These are phyloP conservation scores for Cladosporium sphaerospermum DNA, from an alignment of 2,329 filamentous ascomycete species.

Conservation along the genomic window DNA sequence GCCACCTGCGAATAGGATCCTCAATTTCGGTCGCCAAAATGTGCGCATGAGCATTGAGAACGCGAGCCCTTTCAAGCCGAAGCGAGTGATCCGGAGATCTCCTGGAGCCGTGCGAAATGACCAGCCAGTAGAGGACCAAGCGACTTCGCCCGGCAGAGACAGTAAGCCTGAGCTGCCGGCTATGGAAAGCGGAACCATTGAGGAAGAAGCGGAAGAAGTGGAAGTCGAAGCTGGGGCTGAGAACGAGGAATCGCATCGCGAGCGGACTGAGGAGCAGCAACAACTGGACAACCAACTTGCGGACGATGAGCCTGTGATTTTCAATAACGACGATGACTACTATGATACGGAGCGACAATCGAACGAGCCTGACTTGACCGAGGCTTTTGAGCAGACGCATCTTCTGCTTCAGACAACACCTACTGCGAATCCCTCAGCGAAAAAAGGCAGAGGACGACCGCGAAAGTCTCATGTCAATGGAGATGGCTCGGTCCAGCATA, in stretches of 20 bases:
- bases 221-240: slow-evolving; percentile 6
- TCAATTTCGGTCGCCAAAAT: slow-evolving; percentile 27
- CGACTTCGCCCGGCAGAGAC: slow-evolving; percentile 1
- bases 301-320: slow-evolving; percentile 12
- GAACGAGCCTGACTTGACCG: slow-evolving; percentile 1
- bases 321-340: slow-evolving; percentile 14
- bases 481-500: neutral
- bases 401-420: neutral
- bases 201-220: slow-evolving; percentile 7
- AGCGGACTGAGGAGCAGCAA: neutral
- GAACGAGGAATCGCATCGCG: neutral
- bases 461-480: neutral
- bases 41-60: slow-evolving; percentile 26
- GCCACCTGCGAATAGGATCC: slow-evolving; percentile 25
- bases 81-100: slow-evolving; percentile 23
- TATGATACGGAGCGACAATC: neutral
- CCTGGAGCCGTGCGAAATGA: slow-evolving; percentile 17
- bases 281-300: neutral
- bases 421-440: neutral
- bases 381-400: slow-evolving; percentile 1
- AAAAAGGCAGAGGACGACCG: neutral
- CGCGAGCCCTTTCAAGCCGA: slow-evolving; percentile 29
- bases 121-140: neutral
- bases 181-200: neutral
- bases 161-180: slow-evolving; percentile 11